Conservation (phyloP, 2,329 filamentous ascomycete species). For the Scedosporium dehoogii region DNA sequence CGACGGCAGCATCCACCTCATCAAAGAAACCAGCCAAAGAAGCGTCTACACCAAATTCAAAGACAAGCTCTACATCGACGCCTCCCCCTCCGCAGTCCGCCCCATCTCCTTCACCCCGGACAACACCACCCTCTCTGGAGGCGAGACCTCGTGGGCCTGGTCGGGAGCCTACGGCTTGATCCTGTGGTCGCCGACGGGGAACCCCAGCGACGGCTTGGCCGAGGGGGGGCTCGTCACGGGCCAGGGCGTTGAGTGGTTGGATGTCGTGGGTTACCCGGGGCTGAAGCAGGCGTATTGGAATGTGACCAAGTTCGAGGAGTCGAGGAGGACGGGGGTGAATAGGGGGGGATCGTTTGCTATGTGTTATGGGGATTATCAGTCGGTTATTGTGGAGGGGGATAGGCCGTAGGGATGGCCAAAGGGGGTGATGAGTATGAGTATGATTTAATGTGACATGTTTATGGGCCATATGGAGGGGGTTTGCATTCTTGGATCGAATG, state of each 20-base stretch:
- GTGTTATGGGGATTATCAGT: not conserved
- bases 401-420: not conserved
- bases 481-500: too few relatives aligned
- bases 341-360: not conserved
- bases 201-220: not conserved
- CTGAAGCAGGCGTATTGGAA: slow-evolving; percentile 6
- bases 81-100: not conserved
- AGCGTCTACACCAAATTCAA: slow-evolving; percentile 3
- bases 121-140: slow-evolving; percentile 1
- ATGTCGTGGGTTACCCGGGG: slow-evolving; percentile 1
- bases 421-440: not conserved
- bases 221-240: not conserved
- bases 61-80: slow-evolving; percentile 6
- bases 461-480: too few relatives aligned
- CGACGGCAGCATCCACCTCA: not conserved
- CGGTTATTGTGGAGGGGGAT: not conserved
- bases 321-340: not conserved
- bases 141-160: slow-evolving; percentile 6
- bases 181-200: slow-evolving; percentile 1
- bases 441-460: not conserved
- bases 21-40: not conserved
- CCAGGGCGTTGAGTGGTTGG: slow-evolving; percentile 2
- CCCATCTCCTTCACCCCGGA: slow-evolving; percentile 6
- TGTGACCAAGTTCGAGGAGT: slow-evolving; percentile 1
- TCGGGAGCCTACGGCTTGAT: slow-evolving; percentile 1